Conservation (phyloP, 2,329 filamentous ascomycete genomes). For the Sarocladiaceae sp. region DNA sequence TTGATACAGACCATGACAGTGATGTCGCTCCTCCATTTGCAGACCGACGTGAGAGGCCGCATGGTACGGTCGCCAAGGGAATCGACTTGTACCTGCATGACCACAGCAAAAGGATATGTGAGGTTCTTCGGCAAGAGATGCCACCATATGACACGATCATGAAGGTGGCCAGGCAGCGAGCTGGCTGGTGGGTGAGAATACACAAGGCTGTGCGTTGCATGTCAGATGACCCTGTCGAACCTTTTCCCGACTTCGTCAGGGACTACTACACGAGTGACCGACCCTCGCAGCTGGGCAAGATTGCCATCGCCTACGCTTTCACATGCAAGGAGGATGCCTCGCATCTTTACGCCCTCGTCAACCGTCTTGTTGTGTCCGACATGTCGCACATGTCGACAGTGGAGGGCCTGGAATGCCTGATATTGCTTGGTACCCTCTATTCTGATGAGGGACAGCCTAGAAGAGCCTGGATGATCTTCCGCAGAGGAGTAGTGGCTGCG, state of each 20-base stretch:
- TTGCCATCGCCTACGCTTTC: constrained; percentile 26
- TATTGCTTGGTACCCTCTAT: constrained; percentile 35
- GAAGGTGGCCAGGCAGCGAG: neutral
- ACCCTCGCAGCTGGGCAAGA: constrained; percentile 28
- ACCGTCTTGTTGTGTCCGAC: constrained; percentile 32
- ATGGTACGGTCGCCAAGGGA: neutral
- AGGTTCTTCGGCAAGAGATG: constrained; percentile 8
- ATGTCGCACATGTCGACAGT: constrained; percentile 32
- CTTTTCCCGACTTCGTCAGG: neutral
- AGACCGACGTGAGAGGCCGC: too few relatives aligned
- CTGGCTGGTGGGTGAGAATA: constrained; percentile 8
- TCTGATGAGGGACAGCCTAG: constrained; percentile 37
- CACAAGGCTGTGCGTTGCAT: constrained; percentile 7
- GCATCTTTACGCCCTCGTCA: constrained; percentile 27
- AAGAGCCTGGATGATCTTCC: constrained; percentile 32
- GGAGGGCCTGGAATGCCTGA: constrained; percentile 35
- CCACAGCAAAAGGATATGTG: constrained; percentile 7
- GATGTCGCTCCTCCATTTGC: too few relatives aligned
- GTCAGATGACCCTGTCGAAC: neutral
- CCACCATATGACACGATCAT: constrained; percentile 10
- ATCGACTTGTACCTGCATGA: neutral
- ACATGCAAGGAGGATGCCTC: neutral
- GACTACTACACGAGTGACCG: constrained; percentile 24
- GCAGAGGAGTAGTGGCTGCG: constrained; percentile 32
- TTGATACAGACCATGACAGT: too few relatives aligned